Base-by-base conservation (phyloP, 306 rosid species). In the Prunus persica region DNA sequence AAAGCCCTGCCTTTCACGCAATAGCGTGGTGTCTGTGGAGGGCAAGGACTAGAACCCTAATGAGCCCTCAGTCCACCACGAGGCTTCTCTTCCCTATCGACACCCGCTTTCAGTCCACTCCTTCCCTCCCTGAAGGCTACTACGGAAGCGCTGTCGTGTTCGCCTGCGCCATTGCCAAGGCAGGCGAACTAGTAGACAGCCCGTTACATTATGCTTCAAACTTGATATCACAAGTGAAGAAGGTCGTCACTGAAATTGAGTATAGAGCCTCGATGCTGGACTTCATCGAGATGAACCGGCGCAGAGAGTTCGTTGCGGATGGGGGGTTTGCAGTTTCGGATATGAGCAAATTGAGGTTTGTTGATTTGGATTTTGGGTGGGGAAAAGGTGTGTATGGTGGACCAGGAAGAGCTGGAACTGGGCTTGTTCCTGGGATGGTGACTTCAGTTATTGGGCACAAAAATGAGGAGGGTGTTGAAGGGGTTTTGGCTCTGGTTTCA, bases 401-500 rank as follows among this genome's bases (percentile, higher is more conserved):
- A 16, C 75, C 83, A 3, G 69, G 79, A 6, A 74, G 71, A 58
- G 79, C 79, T 38, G 75, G 83, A 25, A 80, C 83, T 16, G 70
- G 70, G 7, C 11, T 76, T 73, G 68, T 76, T 22, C 80, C 80
- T 11, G 74, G 74, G 43, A 79, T 73, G 83, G 79, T 74, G 56
- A 74, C 71, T 13, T 80, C 71, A 8, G 22, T 74, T 41, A 58
- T 66, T 12, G 64, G 43, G 2, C 75, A 80, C 55, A 55, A 80
- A 74, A 67, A 66, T 58, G 63, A 65, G 11, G 73, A 72, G 34
- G 78, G 82, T 6, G 78, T 72, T 72, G 78, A 64, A 41, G 82
- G 82, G 60, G 72, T 64, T 10, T 65, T 79, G 78, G 78, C 77
- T 47, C 32, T 79, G 68, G 73, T 79, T 72, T 79, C 82, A 18